Percentiles rank a stretch among this genome's conserved stretches.
These are phyloP conservation scores for Candida adriatica DNA, from an alignment of 805 yeast genomes.

Conservation along the genomic window DNA sequence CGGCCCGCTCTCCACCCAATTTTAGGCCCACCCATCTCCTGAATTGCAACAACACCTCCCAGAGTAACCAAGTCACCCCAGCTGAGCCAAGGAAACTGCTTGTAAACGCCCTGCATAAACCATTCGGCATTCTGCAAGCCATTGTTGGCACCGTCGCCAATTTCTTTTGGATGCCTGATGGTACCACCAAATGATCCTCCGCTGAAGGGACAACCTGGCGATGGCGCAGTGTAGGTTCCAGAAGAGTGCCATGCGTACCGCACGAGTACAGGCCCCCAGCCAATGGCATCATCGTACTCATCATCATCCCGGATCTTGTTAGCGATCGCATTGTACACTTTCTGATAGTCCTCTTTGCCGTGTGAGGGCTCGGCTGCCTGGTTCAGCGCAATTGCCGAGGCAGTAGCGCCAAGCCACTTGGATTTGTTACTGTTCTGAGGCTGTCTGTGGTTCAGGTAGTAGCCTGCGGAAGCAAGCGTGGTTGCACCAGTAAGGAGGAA, in stretches of 20 bases:
- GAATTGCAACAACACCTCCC: slow-evolving; percentile 74
- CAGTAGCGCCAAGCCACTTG: slow-evolving; percentile 25
- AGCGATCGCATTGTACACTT: slow-evolving; percentile 70
- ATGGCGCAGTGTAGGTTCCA: slow-evolving; percentile 64
- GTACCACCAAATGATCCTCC: slow-evolving; percentile 76
- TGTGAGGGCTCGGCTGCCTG: slow-evolving; percentile 21
- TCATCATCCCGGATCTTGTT: slow-evolving; percentile 45
- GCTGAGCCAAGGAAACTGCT: slow-evolving; percentile 60
- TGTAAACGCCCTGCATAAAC: slow-evolving; percentile 49
- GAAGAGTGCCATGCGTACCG: slow-evolving; percentile 84
- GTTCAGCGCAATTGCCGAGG: slow-evolving; percentile 24
- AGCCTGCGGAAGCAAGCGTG: slow-evolving; percentile 26
- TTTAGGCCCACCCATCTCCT: slow-evolving; percentile 73
- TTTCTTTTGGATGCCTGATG: slow-evolving; percentile 48
- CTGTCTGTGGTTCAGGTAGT: slow-evolving; percentile 1
- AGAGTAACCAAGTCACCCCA: slow-evolving; percentile 77
- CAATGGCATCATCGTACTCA: slow-evolving; percentile 59
- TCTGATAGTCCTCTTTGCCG: slow-evolving; percentile 47
- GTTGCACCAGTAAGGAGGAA: slow-evolving; percentile 25
- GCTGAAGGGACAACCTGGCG: slow-evolving; percentile 32
- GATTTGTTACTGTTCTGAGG: slow-evolving; percentile 8
- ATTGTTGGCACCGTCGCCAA: slow-evolving; percentile 42
- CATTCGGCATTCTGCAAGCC: slow-evolving; percentile 45
- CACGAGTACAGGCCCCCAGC: slow-evolving; percentile 70
- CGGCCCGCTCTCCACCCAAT: slow-evolving; percentile 83